Percentiles rank a stretch among this genome's conserved stretches.
Conservation (phyloP, 352 stramenopile genomes). For the Phytophthora aleatoria region DNA sequence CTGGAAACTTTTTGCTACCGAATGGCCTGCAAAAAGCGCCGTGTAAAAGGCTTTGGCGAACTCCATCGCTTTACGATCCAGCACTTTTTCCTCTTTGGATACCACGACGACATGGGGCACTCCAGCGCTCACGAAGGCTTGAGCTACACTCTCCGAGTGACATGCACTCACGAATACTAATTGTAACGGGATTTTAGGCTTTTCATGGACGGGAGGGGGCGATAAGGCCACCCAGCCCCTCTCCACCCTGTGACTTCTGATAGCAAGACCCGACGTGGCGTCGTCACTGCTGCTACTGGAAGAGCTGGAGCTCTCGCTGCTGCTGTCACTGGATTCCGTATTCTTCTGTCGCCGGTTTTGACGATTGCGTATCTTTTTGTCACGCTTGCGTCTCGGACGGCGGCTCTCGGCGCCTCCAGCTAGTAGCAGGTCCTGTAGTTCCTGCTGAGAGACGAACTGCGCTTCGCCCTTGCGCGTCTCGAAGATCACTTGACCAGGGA, state of each 20-base stretch:
- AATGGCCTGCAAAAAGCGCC: slow-evolving; percentile 80
- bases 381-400: slow-evolving; percentile 7
- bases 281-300: slow-evolving; percentile 18
- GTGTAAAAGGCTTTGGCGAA: slow-evolving; percentile 91
- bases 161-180: slow-evolving; percentile 92
- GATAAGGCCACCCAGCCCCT: slow-evolving; percentile 40
- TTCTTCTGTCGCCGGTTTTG: slow-evolving; percentile 5
- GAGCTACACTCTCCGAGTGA: slow-evolving; percentile 86
- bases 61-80: slow-evolving; percentile 88
- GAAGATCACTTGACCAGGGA: slow-evolving; percentile 82
- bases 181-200: slow-evolving; percentile 56
- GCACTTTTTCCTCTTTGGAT: slow-evolving; percentile 81
- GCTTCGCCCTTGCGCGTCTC: slow-evolving; percentile 81
- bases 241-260: slow-evolving; percentile 56
- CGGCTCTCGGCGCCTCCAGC: slow-evolving; percentile 56
- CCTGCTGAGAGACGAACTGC: slow-evolving; percentile 83
- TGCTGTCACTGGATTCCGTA: slow-evolving; percentile 11
- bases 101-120: slow-evolving; percentile 92
- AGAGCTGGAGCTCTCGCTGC: slow-evolving; percentile 14
- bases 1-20: slow-evolving; percentile 79
- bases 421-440: slow-evolving; percentile 77
- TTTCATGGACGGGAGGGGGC: slow-evolving; percentile 36
- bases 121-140: slow-evolving; percentile 89
- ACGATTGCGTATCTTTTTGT: slow-evolving; percentile 10
- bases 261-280: slow-evolving; percentile 14